Conservation (phyloP, 257 asterid species). For the Eustoma russellianum region DNA sequence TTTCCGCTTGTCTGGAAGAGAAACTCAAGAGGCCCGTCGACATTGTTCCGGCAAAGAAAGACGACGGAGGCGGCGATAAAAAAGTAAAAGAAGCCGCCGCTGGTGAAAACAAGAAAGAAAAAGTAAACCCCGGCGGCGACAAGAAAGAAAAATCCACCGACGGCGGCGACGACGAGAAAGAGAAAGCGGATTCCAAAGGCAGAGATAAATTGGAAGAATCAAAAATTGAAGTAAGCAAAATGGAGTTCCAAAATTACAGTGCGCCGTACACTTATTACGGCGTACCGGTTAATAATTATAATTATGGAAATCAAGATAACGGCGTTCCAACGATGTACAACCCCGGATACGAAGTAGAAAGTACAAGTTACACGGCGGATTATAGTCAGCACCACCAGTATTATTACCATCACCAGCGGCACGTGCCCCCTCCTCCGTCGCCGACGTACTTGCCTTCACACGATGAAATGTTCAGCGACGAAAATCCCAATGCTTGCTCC, state of each 20-base stretch:
- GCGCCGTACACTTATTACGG: constrained; percentile 38
- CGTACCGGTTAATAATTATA: constrained; percentile 43
- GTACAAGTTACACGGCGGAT: constrained; percentile 31
- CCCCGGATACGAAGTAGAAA: constrained; percentile 14
- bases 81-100: constrained; percentile 1
- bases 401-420: not conserved
- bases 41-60: constrained; percentile 36
- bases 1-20: constrained; percentile 47
- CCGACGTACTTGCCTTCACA: constrained; percentile 15
- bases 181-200: too few relatives aligned
- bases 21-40: constrained; percentile 51
- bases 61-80: not conserved
- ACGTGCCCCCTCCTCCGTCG: constrained; percentile 47
- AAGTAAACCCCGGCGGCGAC: constrained; percentile 9
- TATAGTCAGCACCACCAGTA: constrained; percentile 15
- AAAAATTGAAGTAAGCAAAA: constrained; percentile 46
- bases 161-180: constrained; percentile 33
- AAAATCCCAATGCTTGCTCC: constrained; percentile 76
- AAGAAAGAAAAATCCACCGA: not conserved
- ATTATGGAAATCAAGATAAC: constrained; percentile 47
- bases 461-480: constrained; percentile 70
- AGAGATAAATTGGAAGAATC: constrained; percentile 15
- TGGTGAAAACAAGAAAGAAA: constrained; percentile 16
- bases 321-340: constrained; percentile 25
- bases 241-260: constrained; percentile 36